Base-by-base conservation (phyloP, 2,329 filamentous ascomycete genomes). In the Dactylonectria estremocensis region DNA sequence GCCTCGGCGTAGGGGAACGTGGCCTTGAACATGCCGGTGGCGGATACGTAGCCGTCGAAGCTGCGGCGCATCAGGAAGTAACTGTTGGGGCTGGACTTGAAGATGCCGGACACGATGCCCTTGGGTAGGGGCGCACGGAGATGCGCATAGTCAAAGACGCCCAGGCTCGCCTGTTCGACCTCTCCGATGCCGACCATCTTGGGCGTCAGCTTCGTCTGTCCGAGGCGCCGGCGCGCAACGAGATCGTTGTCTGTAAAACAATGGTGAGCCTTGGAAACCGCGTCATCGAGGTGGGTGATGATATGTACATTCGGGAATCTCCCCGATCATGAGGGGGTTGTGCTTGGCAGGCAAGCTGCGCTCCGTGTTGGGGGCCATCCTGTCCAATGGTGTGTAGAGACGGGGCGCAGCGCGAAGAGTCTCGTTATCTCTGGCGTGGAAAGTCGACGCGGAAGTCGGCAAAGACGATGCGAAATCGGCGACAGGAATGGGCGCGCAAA, bases 41-140 rank as follows among this genome's bases (percentile, higher is more conserved):
- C 93, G 71, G 93, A 95, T 65, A 97, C 90, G 80, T 89, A 96
- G 69, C 94, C 94, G 79, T 97, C 94, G 78, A 90, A 90, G 82
- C 93, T 95, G 75, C 93, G 92, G 82, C 94, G 91, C 93, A 99
- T 99, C 75, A 99, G 85, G 81, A 98, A 99, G 83, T 99, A 99
- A 74, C 94, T 96, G 80, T 94, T 94, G 5, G 96, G 95, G 79
- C 91, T 91, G 67, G 91, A 92, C 77, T 93, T 92, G 85, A 98
- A 98, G 77, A 99, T 97, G 78, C 96, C 96, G 6, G 95, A 97
- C 31, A 91, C 90, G 74, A 98, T 91, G 71, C 96, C 95, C 82
- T 95, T 96, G 56, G 96, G 96, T 53, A 99, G 85, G 14, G 96
- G 95, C 68, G 95, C 95, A 77, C 95, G 93, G 56, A 99, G 87